phyloP scores from a whole-genome alignment of 1,139 yeast species.

The Sugiyamaella japonica region DNA sequence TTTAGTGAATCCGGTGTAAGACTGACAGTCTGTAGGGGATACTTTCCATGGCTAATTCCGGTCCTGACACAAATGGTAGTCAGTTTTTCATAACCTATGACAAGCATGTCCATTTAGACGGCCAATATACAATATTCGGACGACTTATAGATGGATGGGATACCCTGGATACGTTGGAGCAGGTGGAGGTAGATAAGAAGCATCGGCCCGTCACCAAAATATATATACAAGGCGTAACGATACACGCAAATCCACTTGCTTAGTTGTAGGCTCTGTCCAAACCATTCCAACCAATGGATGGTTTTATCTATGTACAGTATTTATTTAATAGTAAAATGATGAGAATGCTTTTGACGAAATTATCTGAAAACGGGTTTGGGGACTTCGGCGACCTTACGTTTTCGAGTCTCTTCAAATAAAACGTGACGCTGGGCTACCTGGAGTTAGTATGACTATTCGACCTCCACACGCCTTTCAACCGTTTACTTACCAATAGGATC shows the following conservation, averaged over 20 bases:
- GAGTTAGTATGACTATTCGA: neutral
- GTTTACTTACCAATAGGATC: constrained; percentile 63
- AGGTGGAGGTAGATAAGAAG: constrained; percentile 43
- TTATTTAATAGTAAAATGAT: constrained; percentile 11
- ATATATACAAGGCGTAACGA: constrained; percentile 43
- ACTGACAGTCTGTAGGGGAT: constrained; percentile 38
- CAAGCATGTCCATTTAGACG: constrained; percentile 50
- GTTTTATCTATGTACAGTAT: constrained; percentile 1
- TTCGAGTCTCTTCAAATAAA: constrained; percentile 81
- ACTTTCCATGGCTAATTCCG: constrained; percentile 50
- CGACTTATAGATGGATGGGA: constrained; percentile 47
- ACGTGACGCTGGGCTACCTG: constrained; percentile 67
- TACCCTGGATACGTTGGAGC: constrained; percentile 44
- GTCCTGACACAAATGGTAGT: constrained; percentile 48
- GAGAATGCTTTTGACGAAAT: constrained; percentile 4
- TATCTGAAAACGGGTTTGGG: constrained; percentile 40
- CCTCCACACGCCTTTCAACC: too few species aligned
- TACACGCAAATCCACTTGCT: constrained; percentile 46
- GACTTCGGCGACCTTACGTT: constrained; percentile 72
- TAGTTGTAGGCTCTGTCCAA: neutral
- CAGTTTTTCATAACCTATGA: constrained; percentile 48
- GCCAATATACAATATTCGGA: constrained; percentile 60
- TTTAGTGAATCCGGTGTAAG: neutral
- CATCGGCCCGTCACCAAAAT: constrained; percentile 45
- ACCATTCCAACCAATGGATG: neutral